These are phyloP conservation scores for Umbelopsis sp. DNA, from an alignment of 371 early-diverging fungal species.

Conservation along the genomic window DNA sequence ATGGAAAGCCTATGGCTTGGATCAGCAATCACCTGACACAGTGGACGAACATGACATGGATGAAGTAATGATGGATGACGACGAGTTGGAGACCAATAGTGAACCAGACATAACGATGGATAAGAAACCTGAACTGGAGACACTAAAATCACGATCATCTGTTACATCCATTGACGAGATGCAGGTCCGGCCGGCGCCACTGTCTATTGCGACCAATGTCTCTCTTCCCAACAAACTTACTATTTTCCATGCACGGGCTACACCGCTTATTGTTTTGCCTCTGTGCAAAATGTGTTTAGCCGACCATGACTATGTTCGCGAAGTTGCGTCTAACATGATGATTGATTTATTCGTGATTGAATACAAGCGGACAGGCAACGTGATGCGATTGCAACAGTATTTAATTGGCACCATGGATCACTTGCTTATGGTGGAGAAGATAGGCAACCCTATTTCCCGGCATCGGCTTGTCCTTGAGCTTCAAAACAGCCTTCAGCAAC, in stretches of 20 bases:
- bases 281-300: constrained; percentile 65
- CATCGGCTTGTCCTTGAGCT: constrained; percentile 40
- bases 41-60: not conserved
- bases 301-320: constrained; percentile 59
- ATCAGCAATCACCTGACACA: constrained; percentile 28
- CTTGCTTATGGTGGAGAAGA: constrained; percentile 60
- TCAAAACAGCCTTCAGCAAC: constrained; percentile 31
- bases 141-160: not conserved
- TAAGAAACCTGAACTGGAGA: not conserved
- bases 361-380: constrained; percentile 50
- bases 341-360: constrained; percentile 71
- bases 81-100: not conserved
- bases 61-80: not conserved
- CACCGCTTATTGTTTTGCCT: constrained; percentile 63
- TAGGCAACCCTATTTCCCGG: constrained; percentile 53
- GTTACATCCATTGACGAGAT: not conserved
- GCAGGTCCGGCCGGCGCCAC: not conserved
- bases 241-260: constrained; percentile 27
- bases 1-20: constrained; percentile 55
- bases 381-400: constrained; percentile 59
- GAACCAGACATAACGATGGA: constrained; percentile 14
- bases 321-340: constrained; percentile 57
- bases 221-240: not conserved
- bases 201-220: not conserved
- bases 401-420: constrained; percentile 67